Evolutionary conservation across 2,329 filamentous ascomycete species (phyloP).

Genomic region (Calonectria hongkongensis): DNA sequence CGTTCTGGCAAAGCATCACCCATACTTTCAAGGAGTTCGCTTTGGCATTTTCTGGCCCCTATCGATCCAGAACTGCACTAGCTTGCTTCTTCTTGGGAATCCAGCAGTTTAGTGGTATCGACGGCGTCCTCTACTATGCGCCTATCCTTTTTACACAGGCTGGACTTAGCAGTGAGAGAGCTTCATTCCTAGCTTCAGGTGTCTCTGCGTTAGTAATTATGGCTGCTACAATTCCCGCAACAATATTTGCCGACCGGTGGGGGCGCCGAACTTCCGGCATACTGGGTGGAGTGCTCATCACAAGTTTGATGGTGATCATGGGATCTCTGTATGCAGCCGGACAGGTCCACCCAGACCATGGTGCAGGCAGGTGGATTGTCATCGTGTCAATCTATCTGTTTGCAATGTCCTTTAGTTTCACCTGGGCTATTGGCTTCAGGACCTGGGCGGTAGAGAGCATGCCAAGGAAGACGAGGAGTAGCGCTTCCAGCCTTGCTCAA

Average conservation of each 20-base stretch:
- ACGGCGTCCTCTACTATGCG: slow-evolving; percentile 78
- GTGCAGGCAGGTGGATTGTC: slow-evolving; percentile 68
- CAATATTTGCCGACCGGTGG: slow-evolving; percentile 73
- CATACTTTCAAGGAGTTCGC: slow-evolving; percentile 58
- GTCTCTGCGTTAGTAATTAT: slow-evolving; percentile 76
- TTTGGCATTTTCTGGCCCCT: slow-evolving; percentile 59
- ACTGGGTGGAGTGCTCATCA: slow-evolving; percentile 70
- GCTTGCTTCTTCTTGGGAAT: slow-evolving; percentile 76
- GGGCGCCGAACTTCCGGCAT: slow-evolving; percentile 73
- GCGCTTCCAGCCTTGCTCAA: slow-evolving; percentile 72
- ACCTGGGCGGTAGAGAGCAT: slow-evolving; percentile 75
- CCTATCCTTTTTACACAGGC: slow-evolving; percentile 76
- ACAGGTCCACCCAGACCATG: slow-evolving; percentile 59
- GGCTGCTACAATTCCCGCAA: slow-evolving; percentile 71
- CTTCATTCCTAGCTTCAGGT: slow-evolving; percentile 75
- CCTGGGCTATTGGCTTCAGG: slow-evolving; percentile 73
- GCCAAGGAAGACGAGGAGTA: slow-evolving; percentile 71
- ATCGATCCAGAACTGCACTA: slow-evolving; percentile 68
- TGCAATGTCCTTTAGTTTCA: slow-evolving; percentile 65
- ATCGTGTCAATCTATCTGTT: slow-evolving; percentile 71
- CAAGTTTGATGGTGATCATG: slow-evolving; percentile 71
- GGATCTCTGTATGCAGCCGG: slow-evolving; percentile 69
- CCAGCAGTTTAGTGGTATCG: slow-evolving; percentile 77
- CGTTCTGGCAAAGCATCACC: slow-evolving; percentile 53
- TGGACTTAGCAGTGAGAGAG: slow-evolving; percentile 71